Base-by-base conservation (phyloP, 2,329 filamentous ascomycete genomes). In the Alternaria sp. region DNA sequence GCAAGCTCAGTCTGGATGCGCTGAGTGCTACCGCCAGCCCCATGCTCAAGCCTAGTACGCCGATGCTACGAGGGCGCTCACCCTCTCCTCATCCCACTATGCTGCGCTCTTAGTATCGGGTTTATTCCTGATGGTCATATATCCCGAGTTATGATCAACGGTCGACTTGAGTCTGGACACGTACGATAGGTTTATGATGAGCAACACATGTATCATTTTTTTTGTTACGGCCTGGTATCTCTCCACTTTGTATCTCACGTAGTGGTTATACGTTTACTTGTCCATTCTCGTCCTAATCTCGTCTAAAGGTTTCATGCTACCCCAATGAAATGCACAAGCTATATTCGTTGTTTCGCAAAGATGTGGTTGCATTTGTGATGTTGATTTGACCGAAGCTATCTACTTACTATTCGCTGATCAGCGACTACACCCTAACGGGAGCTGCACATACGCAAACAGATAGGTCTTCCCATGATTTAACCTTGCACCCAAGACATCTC, bases 1-100 rank as follows among this genome's bases (percentile, higher is more conserved):
- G 73, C 66, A 72, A 75, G 65, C 66, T 77, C 45, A 76, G 74
- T 53, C 66, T 77, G 21, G 73, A 77, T 60, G 74, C 73, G 3
- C 14, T 75, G 66, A 73, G 72, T 46, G 71, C 75, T 7, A 71
- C 75, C 4, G 73, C 73, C 23, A 76, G 73, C 40, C 75, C 75
- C 4, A 68, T 77, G 72, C 66, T 77, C 17, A 58, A 67, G 37
- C 73, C 75, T 21, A 75, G 71, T 60, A 73, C 71, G 23, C 75
- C 75, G 1, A 74, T 74, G 29, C 62, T 77, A 11, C 58, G 75
- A 42, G 75, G 75, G 13, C 64, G 75, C 7, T 73, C 70, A 7
- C 73, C 73, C 11, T 73, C 69, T 17, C 75, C 75, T 10, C 68
- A 77, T 46, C 75, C 74, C 5, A 42, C 61, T 5, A 63, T 70